Evolutionary conservation across 345 rosid genomes (phyloP), one percentile per base, ranked within the genome.

Genomic region (Brassica cretica): DNA sequence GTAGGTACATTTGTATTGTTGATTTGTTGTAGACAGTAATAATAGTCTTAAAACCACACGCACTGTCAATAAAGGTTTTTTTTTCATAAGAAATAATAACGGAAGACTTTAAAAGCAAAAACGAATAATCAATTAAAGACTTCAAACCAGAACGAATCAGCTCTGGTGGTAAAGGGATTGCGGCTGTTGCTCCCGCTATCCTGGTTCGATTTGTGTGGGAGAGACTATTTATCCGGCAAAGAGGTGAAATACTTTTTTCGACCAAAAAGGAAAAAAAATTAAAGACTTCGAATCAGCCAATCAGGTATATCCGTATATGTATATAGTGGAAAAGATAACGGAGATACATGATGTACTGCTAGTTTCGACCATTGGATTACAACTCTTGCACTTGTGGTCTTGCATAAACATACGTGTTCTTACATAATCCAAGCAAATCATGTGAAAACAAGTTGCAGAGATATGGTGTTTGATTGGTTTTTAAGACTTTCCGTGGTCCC

Each of bases 341-440:
- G 46, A 58, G 19, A 39, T 51, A 15, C 25, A 3, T 2, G 12
- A 5, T 29, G 24, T 5, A 7, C 15, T 29, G 35, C 5, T 39
- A 11, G 35, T 78, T 78, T 66, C 9, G 4, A 30, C 81, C 68
- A 44, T 32, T 65, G 72, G 70, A 74, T 62, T 63, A 60, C 18
- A 73, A 62, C 74, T n/a, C 21, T 69, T 53, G 62, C 75, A 79
- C 32, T 63, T 74, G 71, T 79, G 82, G 79, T 55, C 8, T 69
- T 69, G 8, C 32, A 39, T 56, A 39, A 69, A 74, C 67, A 6
- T 74, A 80, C 82, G 82, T 80, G 82, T 74, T 80, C 76, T 74
- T 41, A 56, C 70, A 29, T 5, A 62, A 74, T 39, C 82, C 82
- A 80, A 69, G 61, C 72, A 64, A 62, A 67, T n/a, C 16, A n/a